These are phyloP conservation scores for Porphyrellus cyaneotinctus DNA, from an alignment of 768 basidiomycete genomes.

Conservation along the genomic window DNA sequence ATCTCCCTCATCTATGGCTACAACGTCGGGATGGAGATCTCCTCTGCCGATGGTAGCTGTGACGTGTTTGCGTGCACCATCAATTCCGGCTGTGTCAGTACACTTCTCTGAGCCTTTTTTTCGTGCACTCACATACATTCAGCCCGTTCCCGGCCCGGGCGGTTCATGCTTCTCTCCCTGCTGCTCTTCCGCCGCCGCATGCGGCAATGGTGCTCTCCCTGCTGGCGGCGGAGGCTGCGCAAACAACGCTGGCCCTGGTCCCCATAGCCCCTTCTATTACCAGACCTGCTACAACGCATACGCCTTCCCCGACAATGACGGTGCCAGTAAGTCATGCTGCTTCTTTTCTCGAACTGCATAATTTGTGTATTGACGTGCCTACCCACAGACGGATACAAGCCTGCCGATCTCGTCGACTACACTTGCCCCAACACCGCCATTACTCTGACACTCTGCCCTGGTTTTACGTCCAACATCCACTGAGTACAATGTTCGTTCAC, in stretches of 20 bases:
- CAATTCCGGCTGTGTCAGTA: conserved; percentile 29
- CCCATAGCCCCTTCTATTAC: conserved; percentile 30
- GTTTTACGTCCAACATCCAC: conserved; percentile 15
- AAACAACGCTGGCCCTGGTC: conserved; percentile 28
- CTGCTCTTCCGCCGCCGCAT: conserved; percentile 28
- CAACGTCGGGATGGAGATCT: conserved; percentile 34
- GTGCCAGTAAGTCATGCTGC: conserved; percentile 16
- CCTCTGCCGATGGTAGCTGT: conserved; percentile 23
- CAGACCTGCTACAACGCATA: conserved; percentile 28
- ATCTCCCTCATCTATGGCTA: conserved; percentile 34
- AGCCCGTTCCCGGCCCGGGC: conserved; percentile 30
- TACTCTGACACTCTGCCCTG: conserved; percentile 30
- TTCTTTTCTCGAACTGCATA: neutral
- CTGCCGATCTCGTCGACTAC: conserved; percentile 29
- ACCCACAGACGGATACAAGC: conserved; percentile 20
- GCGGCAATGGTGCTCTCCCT: conserved; percentile 28
- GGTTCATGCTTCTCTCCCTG: conserved; percentile 28
- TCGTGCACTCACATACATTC: neutral
- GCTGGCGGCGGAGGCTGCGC: conserved; percentile 25
- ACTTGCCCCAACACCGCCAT: conserved; percentile 27
- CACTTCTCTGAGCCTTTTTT: neutral
- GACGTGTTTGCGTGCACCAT: conserved; percentile 32
- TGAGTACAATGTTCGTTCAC: neutral
- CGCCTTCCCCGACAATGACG: conserved; percentile 33
- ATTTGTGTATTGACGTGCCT: neutral